Conservation (phyloP, 129 eudicot species). For the Heracleum sosnowskyi region DNA sequence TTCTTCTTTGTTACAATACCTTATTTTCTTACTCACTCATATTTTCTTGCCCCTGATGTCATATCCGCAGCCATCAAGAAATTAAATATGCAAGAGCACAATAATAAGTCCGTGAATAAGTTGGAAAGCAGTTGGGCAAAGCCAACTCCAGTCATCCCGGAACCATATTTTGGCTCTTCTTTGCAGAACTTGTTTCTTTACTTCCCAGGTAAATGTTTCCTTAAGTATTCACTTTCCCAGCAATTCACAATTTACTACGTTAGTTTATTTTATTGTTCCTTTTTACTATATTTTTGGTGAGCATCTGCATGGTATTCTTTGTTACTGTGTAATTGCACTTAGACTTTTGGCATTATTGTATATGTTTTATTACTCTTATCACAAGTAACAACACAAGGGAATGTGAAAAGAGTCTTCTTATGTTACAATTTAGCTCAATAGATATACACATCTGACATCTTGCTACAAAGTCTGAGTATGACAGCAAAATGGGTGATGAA, state of each 20-base stretch:
- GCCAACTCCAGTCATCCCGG: constrained; percentile 52
- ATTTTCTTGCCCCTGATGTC: constrained; percentile 13
- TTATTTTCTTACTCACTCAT: neutral
- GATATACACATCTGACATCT: neutral
- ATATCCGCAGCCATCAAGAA: constrained; percentile 56
- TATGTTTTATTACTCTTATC: neutral
- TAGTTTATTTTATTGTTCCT: neutral
- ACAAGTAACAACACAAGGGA: neutral
- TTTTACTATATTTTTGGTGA: neutral
- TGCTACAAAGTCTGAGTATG: neutral
- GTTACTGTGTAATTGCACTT: neutral
- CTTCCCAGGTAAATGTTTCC: constrained; percentile 60
- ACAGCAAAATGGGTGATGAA: neutral
- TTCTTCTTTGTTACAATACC: neutral
- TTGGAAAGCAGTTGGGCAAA: constrained; percentile 65
- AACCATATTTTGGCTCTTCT: constrained; percentile 53
- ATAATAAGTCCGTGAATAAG: constrained; percentile 32
- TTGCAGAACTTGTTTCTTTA: constrained; percentile 62
- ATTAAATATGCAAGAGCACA: constrained; percentile 27
- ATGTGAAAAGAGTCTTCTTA: neutral
- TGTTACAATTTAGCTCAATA: neutral
- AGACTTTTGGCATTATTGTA: neutral
- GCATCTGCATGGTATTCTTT: neutral
- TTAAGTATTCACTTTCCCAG: neutral
- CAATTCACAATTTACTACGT: neutral